Base-by-base conservation (phyloP, 2,329 filamentous ascomycete genomes). In the Neocatenulostroma microsporum region DNA sequence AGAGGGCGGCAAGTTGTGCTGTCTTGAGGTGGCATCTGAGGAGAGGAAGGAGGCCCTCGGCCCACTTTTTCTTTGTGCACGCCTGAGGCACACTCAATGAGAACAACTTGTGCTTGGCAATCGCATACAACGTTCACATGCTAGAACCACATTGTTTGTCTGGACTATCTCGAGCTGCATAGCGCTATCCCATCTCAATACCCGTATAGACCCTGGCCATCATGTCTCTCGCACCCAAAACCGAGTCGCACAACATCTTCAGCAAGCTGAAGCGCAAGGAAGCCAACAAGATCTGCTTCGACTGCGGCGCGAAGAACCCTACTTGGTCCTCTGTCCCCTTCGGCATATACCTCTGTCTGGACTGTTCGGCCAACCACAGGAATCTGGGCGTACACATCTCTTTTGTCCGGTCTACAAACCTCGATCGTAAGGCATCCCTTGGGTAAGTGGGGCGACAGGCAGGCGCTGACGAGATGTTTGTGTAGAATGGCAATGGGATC, bases 321-420 rank as follows among this genome's bases (percentile, higher is more conserved):
- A 96, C 91, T 41, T 98, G 91, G 91, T 94, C 88, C 6, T 96
- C 89, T 7, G 53, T 54, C 5, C 88, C 89, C 9, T 87, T 98
- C 48, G 91, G 85, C 58, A 96, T 98, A 62, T 98, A 96, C 62
- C 78, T 98, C 15, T 98, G 91, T 60, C 81, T 98, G 55, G 91
- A 98, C 68, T 98, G 91, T 69, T 95, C 89, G 27, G 83, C 89
- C 39, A 87, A 95, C 63, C 91, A 98, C 66, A 82, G 91, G 54
- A 96, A 96, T 64, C 80, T 98, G 55, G 91, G 91, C 63, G 89
- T 96, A 43, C 91, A 98, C 67, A 95, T 98, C 66, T 95, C 89
- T 53, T 98, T 98, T 71, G 91, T 98, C 56, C 83, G 91, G 56
- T 96, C 89, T 44, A 96, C 89, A 45, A 95, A 95, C 64, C 83